Base-by-base conservation (phyloP, 441 rosid genomes). In the Breynia disticha region DNA sequence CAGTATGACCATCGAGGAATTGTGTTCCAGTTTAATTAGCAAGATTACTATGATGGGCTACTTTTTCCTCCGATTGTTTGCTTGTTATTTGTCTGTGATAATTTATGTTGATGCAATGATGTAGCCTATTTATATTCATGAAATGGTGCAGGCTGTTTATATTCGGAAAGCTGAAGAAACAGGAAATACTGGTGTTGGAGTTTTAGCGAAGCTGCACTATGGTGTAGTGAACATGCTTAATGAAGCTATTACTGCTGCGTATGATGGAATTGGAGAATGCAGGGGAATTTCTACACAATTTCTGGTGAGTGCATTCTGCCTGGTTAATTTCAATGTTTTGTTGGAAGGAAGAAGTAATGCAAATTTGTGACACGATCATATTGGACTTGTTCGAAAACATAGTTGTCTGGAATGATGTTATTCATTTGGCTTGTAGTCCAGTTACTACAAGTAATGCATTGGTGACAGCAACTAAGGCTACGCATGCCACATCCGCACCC, bases 191-290 rank as follows among this genome's bases (percentile, higher is more conserved):
- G 67, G 72, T 44, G 43, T 58, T 52, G 68, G 73, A 46, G 78
- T 83, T 57, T 64, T 84, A 77, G 72, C 85, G 7, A 83, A 84
- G 73, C 76, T 87, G 52, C 96, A 87, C 74, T 62, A 59, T 50
- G 94, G 96, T 20, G 64, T 81, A 52, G 59, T 74, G n/a, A 82
- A 78, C 59, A 61, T 79, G 54, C 77, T 79, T 18, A 56, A 50
- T 55, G 89, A 85, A 67, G 87, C 91, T 48, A 64, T 20, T 52
- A 42, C 60, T 59, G 43, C 61, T 19, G 63, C 67, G 42, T 47
- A 64, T 61, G 66, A 77, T 19, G 64, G 64, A 42, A 53, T 57
- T 8, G 72, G 63, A 35, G 84, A 76, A 10, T 70, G 56, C 56
- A 83, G 78, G 64, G 74, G 76, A 68, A 56, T 81, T 55, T 88